These are phyloP conservation scores for Penstemon newberryi DNA, from an alignment of 257 asterid genomes.

Conservation along the genomic window DNA sequence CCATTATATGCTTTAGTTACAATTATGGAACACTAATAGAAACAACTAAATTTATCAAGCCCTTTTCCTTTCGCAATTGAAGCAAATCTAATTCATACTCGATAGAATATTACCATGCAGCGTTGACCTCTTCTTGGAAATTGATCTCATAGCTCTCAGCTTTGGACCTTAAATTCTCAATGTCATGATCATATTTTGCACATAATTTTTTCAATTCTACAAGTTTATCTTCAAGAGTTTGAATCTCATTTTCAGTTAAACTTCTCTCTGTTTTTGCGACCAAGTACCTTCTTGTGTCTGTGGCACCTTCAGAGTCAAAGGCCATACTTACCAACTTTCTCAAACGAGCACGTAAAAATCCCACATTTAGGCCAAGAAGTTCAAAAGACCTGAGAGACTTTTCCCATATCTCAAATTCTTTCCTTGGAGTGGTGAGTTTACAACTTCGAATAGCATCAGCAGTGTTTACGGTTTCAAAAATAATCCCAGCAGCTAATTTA, in stretches of 20 bases:
- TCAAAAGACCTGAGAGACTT: conserved; percentile 55
- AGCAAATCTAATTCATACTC: neutral
- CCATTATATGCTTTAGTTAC: no score
- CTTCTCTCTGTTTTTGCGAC: conserved; percentile 33
- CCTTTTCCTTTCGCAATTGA: neutral
- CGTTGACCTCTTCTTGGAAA: conserved; percentile 46
- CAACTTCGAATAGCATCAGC: conserved; percentile 46
- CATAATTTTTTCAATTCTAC: conserved; percentile 44
- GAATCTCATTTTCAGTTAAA: conserved; percentile 41
- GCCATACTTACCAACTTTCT: conserved; percentile 35
- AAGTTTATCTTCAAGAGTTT: conserved; percentile 41
- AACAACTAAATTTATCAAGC: neutral
- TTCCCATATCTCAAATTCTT: conserved; percentile 53
- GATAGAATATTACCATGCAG: conserved; percentile 37
- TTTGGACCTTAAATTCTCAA: conserved; percentile 35
- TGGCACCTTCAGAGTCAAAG: conserved; percentile 41
- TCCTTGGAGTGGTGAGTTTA: conserved; percentile 38
- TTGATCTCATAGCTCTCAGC: conserved; percentile 42
- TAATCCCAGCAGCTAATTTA: conserved; percentile 48
- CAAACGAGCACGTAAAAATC: conserved; percentile 42
- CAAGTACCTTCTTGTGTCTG: conserved; percentile 35
- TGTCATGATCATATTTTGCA: conserved; percentile 28
- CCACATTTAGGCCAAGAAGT: conserved; percentile 47
- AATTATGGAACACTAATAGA: neutral
- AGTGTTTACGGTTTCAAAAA: conserved; percentile 43